Evolutionary conservation across 768 basidiomycete genomes (phyloP).

Genomic region (Pholiota conissans): DNA sequence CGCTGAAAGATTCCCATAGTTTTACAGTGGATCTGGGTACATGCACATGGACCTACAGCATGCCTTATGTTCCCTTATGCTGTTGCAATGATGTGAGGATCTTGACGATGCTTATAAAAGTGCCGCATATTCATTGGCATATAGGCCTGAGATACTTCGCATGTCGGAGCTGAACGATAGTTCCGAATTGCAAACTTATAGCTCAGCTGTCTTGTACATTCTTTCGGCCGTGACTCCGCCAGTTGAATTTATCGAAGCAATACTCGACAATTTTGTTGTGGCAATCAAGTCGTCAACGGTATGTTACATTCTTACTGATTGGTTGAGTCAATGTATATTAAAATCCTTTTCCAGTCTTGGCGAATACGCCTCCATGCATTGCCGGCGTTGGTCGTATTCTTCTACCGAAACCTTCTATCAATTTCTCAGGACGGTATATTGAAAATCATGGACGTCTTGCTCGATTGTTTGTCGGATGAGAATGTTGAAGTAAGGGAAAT

Average conservation of each 20-base stretch:
- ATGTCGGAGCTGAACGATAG: conserved; percentile 91
- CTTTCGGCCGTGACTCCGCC: conserved; percentile 82
- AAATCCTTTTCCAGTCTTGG: conserved; percentile 66
- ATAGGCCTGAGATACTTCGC: conserved; percentile 81
- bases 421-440: conserved; percentile 67
- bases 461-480: conserved; percentile 84
- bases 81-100: conserved; percentile 71
- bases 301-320: conserved; percentile 20
- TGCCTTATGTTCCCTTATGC: conserved; percentile 77
- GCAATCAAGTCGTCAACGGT: conserved; percentile 82
- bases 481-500: conserved; percentile 93
- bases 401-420: conserved; percentile 84
- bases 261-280: conserved; percentile 60
- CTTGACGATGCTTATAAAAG: conserved; percentile 7
- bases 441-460: conserved; percentile 78
- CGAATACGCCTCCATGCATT: conserved; percentile 84
- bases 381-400: conserved; percentile 87
- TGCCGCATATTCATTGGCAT: conserved; percentile 6
- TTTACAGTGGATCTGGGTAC: conserved; percentile 78
- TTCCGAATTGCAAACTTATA: conserved; percentile 78
- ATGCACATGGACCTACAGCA: conserved; percentile 74
- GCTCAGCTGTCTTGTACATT: conserved; percentile 78
- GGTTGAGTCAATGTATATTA: conserved; percentile 1
- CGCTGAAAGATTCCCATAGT: conserved; percentile 41
- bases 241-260: conserved; percentile 57